Percentiles rank a stretch among this genome's conserved stretches.
Conservation (phyloP, 108 stramenopile genomes). For the Cyclotella cryptica region DNA sequence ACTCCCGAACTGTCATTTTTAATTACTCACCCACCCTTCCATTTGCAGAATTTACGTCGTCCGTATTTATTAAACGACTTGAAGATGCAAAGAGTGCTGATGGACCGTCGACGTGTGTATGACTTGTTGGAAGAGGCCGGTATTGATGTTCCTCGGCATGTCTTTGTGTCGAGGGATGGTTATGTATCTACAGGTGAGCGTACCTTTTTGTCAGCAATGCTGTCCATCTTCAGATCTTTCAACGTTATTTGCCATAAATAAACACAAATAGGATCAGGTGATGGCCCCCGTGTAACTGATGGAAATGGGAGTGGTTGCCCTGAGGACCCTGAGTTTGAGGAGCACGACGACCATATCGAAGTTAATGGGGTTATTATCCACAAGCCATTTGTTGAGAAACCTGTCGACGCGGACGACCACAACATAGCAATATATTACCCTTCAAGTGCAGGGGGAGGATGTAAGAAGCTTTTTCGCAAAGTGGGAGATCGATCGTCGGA, state of each 20-base stretch:
- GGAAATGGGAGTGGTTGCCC: slow-evolving; percentile 5
- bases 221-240: no score
- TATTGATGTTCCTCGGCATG: slow-evolving; percentile 95
- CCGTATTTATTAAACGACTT: slow-evolving; percentile 96
- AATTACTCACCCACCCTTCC: background rate
- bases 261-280: slow-evolving; percentile 51
- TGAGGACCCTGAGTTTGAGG: slow-evolving; percentile 65
- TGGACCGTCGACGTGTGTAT: slow-evolving; percentile 94
- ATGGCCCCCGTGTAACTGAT: slow-evolving; percentile 55
- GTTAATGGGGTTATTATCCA: slow-evolving; percentile 92
- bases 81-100: slow-evolving; percentile 83
- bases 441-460: slow-evolving; percentile 94
- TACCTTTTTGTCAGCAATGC: background rate
- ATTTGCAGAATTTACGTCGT: slow-evolving; percentile 58
- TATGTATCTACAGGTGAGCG: slow-evolving; percentile 59
- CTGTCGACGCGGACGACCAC: slow-evolving; percentile 99
- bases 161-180: slow-evolving; percentile 88
- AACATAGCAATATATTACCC: slow-evolving; percentile 97
- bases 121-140: slow-evolving; percentile 88
- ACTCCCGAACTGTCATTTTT: background rate
- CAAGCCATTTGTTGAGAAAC: slow-evolving; percentile 99
- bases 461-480: slow-evolving; percentile 97
- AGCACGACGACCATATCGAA: slow-evolving; percentile 96
- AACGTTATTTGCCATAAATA: background rate
- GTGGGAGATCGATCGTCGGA: slow-evolving; percentile 88